Base-by-base conservation (phyloP, 208 protist species). In the Trypanosomatidae sp. region DNA sequence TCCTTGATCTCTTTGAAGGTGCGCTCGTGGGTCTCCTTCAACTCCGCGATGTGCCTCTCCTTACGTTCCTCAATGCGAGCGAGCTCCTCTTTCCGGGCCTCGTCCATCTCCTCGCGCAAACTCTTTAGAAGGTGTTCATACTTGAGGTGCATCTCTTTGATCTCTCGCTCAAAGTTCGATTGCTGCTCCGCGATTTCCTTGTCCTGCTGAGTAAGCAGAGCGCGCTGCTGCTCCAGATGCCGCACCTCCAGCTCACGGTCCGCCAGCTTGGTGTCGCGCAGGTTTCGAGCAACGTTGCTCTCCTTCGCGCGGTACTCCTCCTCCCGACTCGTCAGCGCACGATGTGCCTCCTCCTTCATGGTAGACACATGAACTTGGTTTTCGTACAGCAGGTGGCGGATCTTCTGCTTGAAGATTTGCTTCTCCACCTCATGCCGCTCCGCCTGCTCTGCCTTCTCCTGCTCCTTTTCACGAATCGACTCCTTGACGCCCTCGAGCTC, bases 1-100 rank as follows among this genome's bases (percentile, higher is more conserved):
- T 97, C 94, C 74, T 99, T 99, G 79, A 99, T 99, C 74, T 99
- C 97, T 62, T 89, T 91, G 86, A 99, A 99, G 3, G 98, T 97
- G 49, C 91, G 89, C 76, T 99, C 96, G 76, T 99, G 98, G 22
- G 98, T 90, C 50, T 91, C 82, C 66, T 98, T 96, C 47, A 99
- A 88, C 79, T 98, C 91, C 30, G 88, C 89, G 33, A 99, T 98
- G 79, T 99, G 98, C 47, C 89, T 77, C 74, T 98, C 97, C 85
- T 99, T 99, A 25, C 94, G 88, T 76, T 98, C 91, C 85, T 99
- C 98, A n/a, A 99, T 95, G 56, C 97, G 93, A 33, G 81, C 73
- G 41, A 99, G 89, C 87, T 99, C 97, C 73, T 95, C 91, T 74
- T 91, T 97, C 15, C 97, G 81, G 8, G 86, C 72, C 53, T 91